Base-by-base conservation (phyloP, 108 stramenopile genomes). In the Nitzschia sp. region DNA sequence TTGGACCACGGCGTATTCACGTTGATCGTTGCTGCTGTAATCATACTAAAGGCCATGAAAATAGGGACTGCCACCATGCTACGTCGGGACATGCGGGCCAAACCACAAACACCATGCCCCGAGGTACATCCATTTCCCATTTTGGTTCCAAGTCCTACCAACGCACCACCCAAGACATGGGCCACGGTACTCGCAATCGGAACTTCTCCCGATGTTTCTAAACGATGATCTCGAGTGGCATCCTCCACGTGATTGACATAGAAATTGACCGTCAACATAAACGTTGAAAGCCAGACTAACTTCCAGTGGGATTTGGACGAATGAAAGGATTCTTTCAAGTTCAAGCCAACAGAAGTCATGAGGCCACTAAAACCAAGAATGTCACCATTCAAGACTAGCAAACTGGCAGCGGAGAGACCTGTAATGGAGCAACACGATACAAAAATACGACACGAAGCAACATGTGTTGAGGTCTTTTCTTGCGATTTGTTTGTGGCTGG, bases 51-150 rank as follows among this genome's bases (percentile, higher is more conserved):
- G 4, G 70, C 60, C 87, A 94, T 92, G 75, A 97, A 97, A 0
- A 90, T 76, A 24, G 66, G 6, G 8, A 88, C 90, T 0, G 96
- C 96, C 13, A 70, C 82, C 11, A 93, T 68, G 35, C 83, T 85
- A 25, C 96, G 87, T 2, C 48, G 42, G 53, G 88, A 89, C 19
- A 78, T 36, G 8, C 96, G 90, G 38, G 86, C 85, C 35, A 97
- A 36, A 25, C 97, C 97, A 65, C 95, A 94, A 4, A 68, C 46
- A 18, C 88, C 86, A 47, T 87, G 86, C 21, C 86, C 62, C 9
- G 86, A 75, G 4, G 91, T 89, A 60, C 88, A 92, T 15, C 88
- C 91, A 70, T 89, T 92, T 4, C 86, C 83, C 19, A 89, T 70
- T 63, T 77, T 73, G 26, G 88, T 89, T 23, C 88, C 88, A 54